Conservation (phyloP, 768 basidiomycete species). For the Cyathus striatus region DNA sequence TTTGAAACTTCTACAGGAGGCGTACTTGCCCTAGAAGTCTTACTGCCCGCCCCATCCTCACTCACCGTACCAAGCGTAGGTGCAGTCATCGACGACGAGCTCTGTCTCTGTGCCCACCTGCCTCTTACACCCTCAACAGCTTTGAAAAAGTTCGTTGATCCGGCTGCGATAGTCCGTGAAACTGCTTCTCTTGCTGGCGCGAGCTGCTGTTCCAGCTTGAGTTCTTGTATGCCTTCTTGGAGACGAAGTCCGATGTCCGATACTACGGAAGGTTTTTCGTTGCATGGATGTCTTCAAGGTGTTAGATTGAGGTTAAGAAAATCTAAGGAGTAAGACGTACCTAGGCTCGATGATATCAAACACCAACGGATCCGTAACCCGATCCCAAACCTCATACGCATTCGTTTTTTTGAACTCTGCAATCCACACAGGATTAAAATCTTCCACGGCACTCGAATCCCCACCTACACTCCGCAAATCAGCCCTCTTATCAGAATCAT, state of each 20-base stretch:
- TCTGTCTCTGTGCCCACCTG: constrained; percentile 48
- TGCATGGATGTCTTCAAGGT: constrained; percentile 78
- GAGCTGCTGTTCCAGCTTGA: constrained; percentile 90
- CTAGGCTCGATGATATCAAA: constrained; percentile 96
- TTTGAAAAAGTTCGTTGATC: constrained; percentile 80
- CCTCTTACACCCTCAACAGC: constrained; percentile 87
- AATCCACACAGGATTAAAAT: constrained; percentile 89
- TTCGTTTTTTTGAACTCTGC: constrained; percentile 83
- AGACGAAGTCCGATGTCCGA: constrained; percentile 90
- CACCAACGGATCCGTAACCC: constrained; percentile 83
- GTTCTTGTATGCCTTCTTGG: constrained; percentile 89
- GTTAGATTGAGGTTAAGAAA: not conserved
- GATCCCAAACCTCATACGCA: constrained; percentile 88
- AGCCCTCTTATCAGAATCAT: not conserved
- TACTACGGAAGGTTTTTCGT: constrained; percentile 83
- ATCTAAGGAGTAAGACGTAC: constrained; percentile 30
- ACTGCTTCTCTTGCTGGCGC: constrained; percentile 90
- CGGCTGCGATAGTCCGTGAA: constrained; percentile 63
- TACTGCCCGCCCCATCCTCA: constrained; percentile 8
- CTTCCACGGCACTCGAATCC: constrained; percentile 56
- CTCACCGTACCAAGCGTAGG: constrained; percentile 10
- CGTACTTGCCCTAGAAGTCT: constrained; percentile 27
- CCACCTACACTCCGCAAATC: constrained; percentile 29
- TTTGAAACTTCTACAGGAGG: constrained; percentile 34
- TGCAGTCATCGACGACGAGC: constrained; percentile 11